phyloP scores from a whole-genome alignment of 441 rosid genomes.

The Populus hybrid region DNA sequence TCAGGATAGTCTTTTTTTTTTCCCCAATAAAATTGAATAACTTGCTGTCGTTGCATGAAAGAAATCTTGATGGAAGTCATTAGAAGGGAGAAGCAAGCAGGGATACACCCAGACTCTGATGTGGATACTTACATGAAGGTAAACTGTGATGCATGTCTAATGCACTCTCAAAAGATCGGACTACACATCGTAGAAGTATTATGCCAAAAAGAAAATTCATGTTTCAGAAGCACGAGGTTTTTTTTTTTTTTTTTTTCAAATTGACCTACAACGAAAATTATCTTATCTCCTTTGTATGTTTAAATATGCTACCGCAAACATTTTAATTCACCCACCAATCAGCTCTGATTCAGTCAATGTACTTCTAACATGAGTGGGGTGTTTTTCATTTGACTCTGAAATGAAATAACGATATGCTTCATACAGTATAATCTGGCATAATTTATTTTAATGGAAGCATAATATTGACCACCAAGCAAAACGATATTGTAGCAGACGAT shows the following conservation, averaged over 20 bases:
- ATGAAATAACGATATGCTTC: neutral
- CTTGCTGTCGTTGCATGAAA: slow-evolving; percentile 16
- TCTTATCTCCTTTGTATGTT: neutral
- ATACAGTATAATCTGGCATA: neutral
- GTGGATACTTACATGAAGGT: slow-evolving; percentile 81
- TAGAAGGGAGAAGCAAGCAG: slow-evolving; percentile 51
- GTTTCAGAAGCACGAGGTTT: neutral
- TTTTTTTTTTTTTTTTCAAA: too few species aligned
- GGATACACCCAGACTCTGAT: slow-evolving; percentile 53
- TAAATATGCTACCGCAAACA: neutral
- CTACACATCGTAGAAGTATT: neutral
- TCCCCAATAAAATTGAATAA: too few species aligned
- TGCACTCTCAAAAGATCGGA: neutral
- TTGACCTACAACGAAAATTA: neutral
- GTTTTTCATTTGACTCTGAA: neutral
- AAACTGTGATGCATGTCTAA: neutral
- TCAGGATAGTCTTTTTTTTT: neutral
- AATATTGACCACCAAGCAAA: neutral
- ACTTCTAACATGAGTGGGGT: neutral
- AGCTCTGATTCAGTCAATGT: neutral
- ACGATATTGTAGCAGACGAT: neutral
- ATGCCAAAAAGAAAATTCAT: neutral
- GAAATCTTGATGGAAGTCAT: slow-evolving; percentile 54
- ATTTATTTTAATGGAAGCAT: neutral
- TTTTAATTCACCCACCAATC: neutral